Percentiles rank a stretch among this genome's conserved stretches.
These are phyloP conservation scores for Vigna nakashimae DNA, from an alignment of 306 rosid genomes.

Conservation along the genomic window DNA sequence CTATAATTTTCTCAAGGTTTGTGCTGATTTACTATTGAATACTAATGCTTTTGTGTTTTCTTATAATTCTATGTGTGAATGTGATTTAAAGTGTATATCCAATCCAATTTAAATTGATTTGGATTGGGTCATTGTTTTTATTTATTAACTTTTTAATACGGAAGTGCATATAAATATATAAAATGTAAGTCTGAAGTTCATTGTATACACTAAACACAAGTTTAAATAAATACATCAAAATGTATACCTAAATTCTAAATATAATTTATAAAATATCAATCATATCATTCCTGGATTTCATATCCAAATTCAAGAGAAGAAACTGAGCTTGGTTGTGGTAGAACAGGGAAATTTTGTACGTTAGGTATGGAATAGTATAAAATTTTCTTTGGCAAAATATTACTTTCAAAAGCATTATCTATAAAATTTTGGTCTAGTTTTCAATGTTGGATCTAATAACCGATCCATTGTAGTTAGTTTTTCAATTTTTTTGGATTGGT, in stretches of 20 bases:
- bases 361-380: constrained; percentile 7
- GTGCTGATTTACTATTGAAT: constrained; percentile 41
- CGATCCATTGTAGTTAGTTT: neutral
- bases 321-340: neutral
- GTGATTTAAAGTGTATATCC: constrained; percentile 19
- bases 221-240: neutral
- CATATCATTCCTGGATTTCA: neutral
- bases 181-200: neutral
- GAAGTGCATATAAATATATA: neutral
- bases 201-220: neutral
- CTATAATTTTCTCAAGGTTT: constrained; percentile 81
- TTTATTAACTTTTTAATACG: neutral
- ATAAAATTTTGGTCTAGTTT: constrained; percentile 1
- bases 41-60: constrained; percentile 16
- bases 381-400: neutral
- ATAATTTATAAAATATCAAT: neutral
- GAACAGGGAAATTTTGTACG: neutral
- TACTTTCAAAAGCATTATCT: neutral
- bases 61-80: neutral
- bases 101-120: neutral
- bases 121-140: neutral
- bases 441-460: constrained; percentile 7
- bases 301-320: neutral
- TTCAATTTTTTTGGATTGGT: constrained; percentile 3
- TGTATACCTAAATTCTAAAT: neutral